Base-by-base conservation (phyloP, 306 rosid species). In the Glycine soja region DNA sequence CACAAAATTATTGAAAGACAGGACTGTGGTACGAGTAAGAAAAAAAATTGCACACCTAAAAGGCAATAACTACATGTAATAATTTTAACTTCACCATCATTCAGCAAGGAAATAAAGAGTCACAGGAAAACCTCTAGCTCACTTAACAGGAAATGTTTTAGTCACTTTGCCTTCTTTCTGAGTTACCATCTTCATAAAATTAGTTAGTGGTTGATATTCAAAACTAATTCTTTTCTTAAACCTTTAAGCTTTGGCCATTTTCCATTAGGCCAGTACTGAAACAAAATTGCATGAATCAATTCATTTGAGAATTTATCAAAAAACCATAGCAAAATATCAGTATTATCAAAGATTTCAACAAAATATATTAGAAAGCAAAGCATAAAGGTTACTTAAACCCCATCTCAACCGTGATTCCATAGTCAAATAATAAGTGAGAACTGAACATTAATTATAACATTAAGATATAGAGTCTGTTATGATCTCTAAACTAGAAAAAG, bases 321-420 rank as follows among this genome's bases (percentile, higher is more conserved):
- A 74, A 7, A 57, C 53, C 45, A 12, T 12, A 68, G 61, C 62
- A 67, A 72, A 64, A 64, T 24, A 43, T 8, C 24, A 68, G 11
- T 12, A 59, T 51, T 3, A 34, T 53, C 10, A 10, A 43, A 52
- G 16, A 59, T 4, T 32, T 56, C 40, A 75, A 61, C 36, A 34
- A 70, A 64, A 52, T 58, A 4, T 36, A 59, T 53, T 79, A 14
- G 4, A 66, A 59, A 19, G 15, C 10, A 58, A 69, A 69, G 51
- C 54, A 48, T 74, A 42, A 12, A 74, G 42, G 18, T 79, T 59
- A 18, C 7, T 24, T 24, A 24, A 24, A 13, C 45, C 30, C 74
- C 58, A 68, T 48, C 50, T 61, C 70, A 79, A 32, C 46, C 9
- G 63, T 52, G 62, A 77, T 75, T 79, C 56, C 54, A 15, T 75